Percentiles rank a stretch among this genome's conserved stretches.
Conservation (phyloP, 116 monocot genomes). For the Posidonia oceanica region DNA sequence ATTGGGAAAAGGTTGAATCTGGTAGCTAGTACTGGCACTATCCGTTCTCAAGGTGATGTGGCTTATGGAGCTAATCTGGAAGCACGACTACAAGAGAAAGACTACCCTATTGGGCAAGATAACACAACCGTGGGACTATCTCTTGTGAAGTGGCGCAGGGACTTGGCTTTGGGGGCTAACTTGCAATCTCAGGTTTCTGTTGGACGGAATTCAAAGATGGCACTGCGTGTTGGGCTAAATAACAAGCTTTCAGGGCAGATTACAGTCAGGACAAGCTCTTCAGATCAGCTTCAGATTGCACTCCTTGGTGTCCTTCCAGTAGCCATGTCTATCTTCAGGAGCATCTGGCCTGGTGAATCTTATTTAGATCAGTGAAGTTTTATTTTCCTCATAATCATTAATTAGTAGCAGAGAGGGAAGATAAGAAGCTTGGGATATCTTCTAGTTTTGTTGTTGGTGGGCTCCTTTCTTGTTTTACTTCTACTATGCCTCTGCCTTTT, state of each 20-base stretch:
- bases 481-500: too few species aligned
- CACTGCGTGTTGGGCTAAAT: slow-evolving; percentile 50
- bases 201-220: slow-evolving; percentile 48
- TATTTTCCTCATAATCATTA: not conserved
- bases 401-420: not conserved
- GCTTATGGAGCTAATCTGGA: slow-evolving; percentile 74
- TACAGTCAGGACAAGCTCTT: slow-evolving; percentile 48
- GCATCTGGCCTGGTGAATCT: slow-evolving; percentile 10
- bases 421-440: too few species aligned
- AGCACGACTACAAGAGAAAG: slow-evolving; percentile 47
- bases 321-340: slow-evolving; percentile 32
- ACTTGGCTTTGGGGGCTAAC: slow-evolving; percentile 52
- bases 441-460: too few species aligned
- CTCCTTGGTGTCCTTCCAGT: slow-evolving; percentile 47
- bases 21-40: slow-evolving; percentile 51
- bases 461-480: too few species aligned
- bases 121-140: slow-evolving; percentile 48
- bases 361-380: not conserved
- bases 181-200: slow-evolving; percentile 46
- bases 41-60: slow-evolving; percentile 48
- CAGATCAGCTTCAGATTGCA: slow-evolving; percentile 55
- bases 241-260: slow-evolving; percentile 64
- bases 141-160: slow-evolving; percentile 55
- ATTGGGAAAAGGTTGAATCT: slow-evolving; percentile 43
- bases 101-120: slow-evolving; percentile 53